These are phyloP conservation scores for Syzygium syzygioides DNA, from an alignment of 441 rosid genomes.

Conservation along the genomic window DNA sequence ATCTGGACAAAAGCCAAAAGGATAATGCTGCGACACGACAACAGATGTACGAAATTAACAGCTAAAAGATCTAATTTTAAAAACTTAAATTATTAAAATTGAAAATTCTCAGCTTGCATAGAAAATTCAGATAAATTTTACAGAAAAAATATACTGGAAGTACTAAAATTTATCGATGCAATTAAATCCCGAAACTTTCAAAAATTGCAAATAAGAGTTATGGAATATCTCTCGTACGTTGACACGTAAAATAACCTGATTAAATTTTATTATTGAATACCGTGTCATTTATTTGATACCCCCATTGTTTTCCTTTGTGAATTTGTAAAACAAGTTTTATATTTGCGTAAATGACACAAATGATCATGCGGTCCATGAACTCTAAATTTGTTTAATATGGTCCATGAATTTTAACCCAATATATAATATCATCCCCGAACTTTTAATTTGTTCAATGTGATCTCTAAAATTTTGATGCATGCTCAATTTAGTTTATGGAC, in stretches of 20 bases:
- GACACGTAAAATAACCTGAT: neutral
- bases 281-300: neutral
- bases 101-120: neutral
- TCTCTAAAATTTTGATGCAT: too few relatives aligned
- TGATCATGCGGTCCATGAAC: too few relatives aligned
- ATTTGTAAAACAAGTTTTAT: neutral
- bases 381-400: too few relatives aligned
- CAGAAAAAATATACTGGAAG: too few relatives aligned
- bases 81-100: neutral
- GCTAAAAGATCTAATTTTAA: neutral
- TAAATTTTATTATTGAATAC: neutral
- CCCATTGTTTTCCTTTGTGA: neutral
- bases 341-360: too few relatives aligned
- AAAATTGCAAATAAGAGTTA: fast-evolving
- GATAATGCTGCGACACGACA: neutral
- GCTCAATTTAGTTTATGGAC: too few relatives aligned
- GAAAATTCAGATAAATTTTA: neutral
- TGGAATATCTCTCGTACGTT: neutral
- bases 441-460: too few relatives aligned
- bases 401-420: too few relatives aligned
- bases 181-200: too few relatives aligned
- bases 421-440: too few relatives aligned
- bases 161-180: too few relatives aligned
- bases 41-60: neutral
- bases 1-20: neutral